Evolutionary conservation across 495 filamentous ascomycete genomes (phyloP).

Genomic region (Cercophora sp.): DNA sequence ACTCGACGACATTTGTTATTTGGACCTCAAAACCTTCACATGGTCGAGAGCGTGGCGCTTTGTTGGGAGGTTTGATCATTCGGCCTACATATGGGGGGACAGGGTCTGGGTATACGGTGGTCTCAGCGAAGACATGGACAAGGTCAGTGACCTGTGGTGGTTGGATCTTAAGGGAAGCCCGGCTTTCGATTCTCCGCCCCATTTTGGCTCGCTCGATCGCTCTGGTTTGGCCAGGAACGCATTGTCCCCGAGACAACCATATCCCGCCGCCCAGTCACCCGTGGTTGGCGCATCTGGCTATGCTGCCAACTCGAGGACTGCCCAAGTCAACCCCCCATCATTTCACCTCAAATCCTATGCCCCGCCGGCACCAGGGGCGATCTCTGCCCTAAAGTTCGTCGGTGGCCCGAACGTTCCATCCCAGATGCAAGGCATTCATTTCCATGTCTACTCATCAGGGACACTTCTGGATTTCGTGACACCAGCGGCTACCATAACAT

Average conservation of each 20-base stretch:
- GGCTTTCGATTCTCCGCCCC: slow-evolving; percentile 69
- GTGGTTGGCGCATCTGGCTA: slow-evolving; percentile 66
- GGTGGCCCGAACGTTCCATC: slow-evolving; percentile 85
- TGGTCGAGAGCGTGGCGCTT: slow-evolving; percentile 97
- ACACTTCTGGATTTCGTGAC: slow-evolving; percentile 91
- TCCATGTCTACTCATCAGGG: slow-evolving; percentile 90
- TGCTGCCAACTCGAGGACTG: slow-evolving; percentile 82
- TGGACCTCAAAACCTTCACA: slow-evolving; percentile 95
- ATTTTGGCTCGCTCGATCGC: slow-evolving; percentile 61
- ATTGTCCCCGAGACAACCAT: slow-evolving; percentile 41
- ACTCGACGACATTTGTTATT: slow-evolving; percentile 89
- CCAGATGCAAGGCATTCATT: slow-evolving; percentile 84
- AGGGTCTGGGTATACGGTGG: slow-evolving; percentile 98
- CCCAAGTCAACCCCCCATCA: slow-evolving; percentile 71
- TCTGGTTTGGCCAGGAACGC: slow-evolving; percentile 30
- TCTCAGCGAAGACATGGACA: slow-evolving; percentile 90
- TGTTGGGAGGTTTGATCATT: slow-evolving; percentile 88
- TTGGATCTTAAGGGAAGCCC: slow-evolving; percentile 87
- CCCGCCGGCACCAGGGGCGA: slow-evolving; percentile 70
- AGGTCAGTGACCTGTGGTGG: slow-evolving; percentile 93
- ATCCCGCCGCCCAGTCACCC: slow-evolving; percentile 35
- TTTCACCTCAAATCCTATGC: slow-evolving; percentile 66
- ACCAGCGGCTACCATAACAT: slow-evolving; percentile 74
- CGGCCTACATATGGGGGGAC: slow-evolving; percentile 81
- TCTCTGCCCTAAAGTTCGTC: slow-evolving; percentile 82